Evolutionary conservation across 345 rosid genomes (phyloP), one percentile per base, ranked within the genome.

Genomic region (Corchorus capsularis): DNA sequence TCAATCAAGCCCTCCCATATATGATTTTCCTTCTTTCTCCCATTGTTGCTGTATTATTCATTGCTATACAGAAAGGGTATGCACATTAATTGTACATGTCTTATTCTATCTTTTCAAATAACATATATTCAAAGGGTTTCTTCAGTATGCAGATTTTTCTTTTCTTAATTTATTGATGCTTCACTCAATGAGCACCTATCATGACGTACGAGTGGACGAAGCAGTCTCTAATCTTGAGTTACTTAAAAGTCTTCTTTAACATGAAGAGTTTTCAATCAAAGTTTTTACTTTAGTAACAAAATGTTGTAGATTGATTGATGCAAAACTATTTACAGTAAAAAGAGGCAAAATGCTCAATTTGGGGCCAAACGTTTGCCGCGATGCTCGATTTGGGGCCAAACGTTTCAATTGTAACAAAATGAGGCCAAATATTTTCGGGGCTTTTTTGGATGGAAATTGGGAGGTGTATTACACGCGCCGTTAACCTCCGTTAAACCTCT

Each of bases 1-100:
- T 86, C 63, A 82, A 59, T 79, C 86, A 90, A 82, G 90, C 87
- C 55, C 83, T 93, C 22, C 95, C 88, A 2, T 93, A 90, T 75
- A 66, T 90, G 75, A 45, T 90, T 75, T 84, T 93, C 73, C 95
- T 91, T 75, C 84, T 76, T 62, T 93, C 97, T 71, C 97, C 97
- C 22, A 84, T 94, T 79, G 52, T 93, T 55, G 22, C 85, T 41
- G 84, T 94, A 9, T 78, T 91, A 16, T 34, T 85, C 60, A 68
- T 88, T 45, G 94, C 96, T 75, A 56, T 86, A 75, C 92, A 85
- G 73, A 83, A 82, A 83, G 88, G 88, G 50, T 79, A 78, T 78
- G 19, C 49, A 49, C 70, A 73, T 50, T 87, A 84, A 27, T 22
- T 16, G 59, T 69, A 69, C 60, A 69, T 69, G 47, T 53, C 39